A percentile compares a stretch with the other conserved stretches of the same genome.
These are phyloP conservation scores for Botryotinia calthae DNA, from an alignment of 2,329 filamentous ascomycete genomes.

Conservation along the genomic window DNA sequence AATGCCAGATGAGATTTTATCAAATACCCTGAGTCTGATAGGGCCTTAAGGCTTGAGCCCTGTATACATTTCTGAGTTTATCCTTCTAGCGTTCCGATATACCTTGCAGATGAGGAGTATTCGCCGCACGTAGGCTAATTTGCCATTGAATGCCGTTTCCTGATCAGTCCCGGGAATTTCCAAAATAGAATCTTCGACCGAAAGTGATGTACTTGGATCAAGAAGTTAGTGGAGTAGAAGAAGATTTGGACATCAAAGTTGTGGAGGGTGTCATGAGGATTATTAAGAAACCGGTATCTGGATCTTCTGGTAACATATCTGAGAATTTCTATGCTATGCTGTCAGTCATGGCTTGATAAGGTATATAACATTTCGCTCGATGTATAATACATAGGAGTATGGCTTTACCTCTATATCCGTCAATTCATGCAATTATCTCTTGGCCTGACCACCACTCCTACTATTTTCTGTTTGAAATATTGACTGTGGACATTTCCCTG, in stretches of 20 bases:
- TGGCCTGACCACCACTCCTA: not conserved
- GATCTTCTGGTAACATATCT: not conserved
- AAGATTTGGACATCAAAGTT: constrained; percentile 1
- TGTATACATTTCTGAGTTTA: not conserved
- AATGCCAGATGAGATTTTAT: constrained; percentile 1
- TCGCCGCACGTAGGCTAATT: constrained; percentile 7
- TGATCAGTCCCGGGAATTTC: constrained; percentile 6
- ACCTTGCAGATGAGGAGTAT: not conserved
- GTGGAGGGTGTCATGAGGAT: not conserved
- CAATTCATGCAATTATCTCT: not conserved
- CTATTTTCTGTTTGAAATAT: not conserved
- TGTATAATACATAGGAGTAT: not conserved
- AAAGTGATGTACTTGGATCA: not conserved
- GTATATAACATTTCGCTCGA: not conserved
- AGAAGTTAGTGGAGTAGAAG: not conserved
- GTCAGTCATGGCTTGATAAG: not conserved
- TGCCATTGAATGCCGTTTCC: constrained; percentile 5
- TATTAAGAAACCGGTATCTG: not conserved
- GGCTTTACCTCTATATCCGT: not conserved
- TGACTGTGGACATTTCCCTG: not conserved
- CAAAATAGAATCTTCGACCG: constrained; percentile 6
- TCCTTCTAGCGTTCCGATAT: not conserved
- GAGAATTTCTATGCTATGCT: not conserved
- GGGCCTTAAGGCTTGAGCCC: constrained; percentile 3
- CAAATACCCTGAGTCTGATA: not conserved